Evolutionary conservation across 768 basidiomycete genomes (phyloP), one percentile per base, ranked within the genome.

Genomic region (Termitomyces sp.): DNA sequence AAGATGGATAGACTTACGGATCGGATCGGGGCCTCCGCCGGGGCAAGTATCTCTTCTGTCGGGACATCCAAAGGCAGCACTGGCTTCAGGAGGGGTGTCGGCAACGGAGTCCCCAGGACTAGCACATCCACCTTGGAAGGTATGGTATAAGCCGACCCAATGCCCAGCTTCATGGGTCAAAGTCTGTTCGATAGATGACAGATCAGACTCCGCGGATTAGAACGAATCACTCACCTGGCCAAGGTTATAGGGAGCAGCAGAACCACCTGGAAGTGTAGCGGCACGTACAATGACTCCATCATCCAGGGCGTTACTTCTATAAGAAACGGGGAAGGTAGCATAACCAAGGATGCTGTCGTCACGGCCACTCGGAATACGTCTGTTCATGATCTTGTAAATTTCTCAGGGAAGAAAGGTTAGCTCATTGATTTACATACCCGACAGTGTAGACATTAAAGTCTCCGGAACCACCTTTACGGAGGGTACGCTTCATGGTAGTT

Each of bases 131-230:
- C 81, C 81, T 67, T 86, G 80, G 80, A 84, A 85, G 31, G 83
- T 83, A 72, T 85, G 83, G 71, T 78, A 84, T 31, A 85, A 75
- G 34, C 84, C 83, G 61, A 83, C 72, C 83, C 84, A 85, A 73
- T 85, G 83, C 15, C 84, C 82, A 49, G 77, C 79, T 69, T 86
- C 85, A 67, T 86, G 85, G 17, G 47, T 53, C 20, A 81, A 65
- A 48, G 81, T 86, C 73, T 76, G 52, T 1, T 48, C 31, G 14
- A 20, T 32, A 29, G 0, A 17, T 12, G 15, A 29, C 14, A 14
- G 10, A 64, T 25, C 25, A 70, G 58, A 53, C 45, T 50, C 63
- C 62, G 2, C 37, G 14, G 9, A 29, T 10, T 11, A 3, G 8
- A 52, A 49, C 29, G 29, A 40, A 10, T 17, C 5, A 60, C 70